Evolutionary conservation across 495 filamentous ascomycete species (phyloP).

Genomic region (Aspergillus ostianus): DNA sequence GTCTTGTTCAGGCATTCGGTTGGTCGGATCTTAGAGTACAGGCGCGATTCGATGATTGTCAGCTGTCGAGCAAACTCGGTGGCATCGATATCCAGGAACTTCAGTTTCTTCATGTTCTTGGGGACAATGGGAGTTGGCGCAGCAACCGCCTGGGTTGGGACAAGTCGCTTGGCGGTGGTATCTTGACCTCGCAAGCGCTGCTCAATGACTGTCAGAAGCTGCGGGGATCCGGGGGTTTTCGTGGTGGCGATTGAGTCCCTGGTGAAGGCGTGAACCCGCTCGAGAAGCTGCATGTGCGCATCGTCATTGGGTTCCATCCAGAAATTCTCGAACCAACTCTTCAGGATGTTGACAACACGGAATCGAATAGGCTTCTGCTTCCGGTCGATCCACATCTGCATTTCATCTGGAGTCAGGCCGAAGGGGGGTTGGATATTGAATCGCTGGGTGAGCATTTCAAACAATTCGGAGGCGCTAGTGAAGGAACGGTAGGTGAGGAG

Average conservation of each 20-base stretch:
- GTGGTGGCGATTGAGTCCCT: constrained; percentile 89
- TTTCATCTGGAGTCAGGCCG: constrained; percentile 70
- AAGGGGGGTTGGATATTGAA: constrained; percentile 94
- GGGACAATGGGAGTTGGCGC: constrained; percentile 88
- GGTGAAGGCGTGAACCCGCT: constrained; percentile 85
- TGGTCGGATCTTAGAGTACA: constrained; percentile 93
- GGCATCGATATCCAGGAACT: constrained; percentile 95
- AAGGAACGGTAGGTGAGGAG: constrained; percentile 95
- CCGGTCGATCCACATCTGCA: constrained; percentile 83
- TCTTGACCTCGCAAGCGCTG: constrained; percentile 86
- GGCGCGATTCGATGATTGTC: constrained; percentile 91
- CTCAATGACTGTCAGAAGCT: constrained; percentile 80
- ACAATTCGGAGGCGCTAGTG: constrained; percentile 83
- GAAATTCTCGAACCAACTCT: constrained; percentile 96
- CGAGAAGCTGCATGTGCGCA: constrained; percentile 77
- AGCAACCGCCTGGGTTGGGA: constrained; percentile 76
- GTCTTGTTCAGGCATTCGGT: constrained; percentile 97
- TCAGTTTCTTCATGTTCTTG: constrained; percentile 99
- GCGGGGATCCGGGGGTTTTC: constrained; percentile 80
- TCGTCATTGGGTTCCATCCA: constrained; percentile 96
- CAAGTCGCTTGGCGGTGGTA: constrained; percentile 77
- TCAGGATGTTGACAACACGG: constrained; percentile 93
- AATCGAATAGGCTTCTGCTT: constrained; percentile 96
- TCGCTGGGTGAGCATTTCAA: constrained; percentile 85
- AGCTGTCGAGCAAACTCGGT: constrained; percentile 94